Evolutionary conservation across 75 land plant genomes (phyloP).

Genomic region (Picea sitchensis): DNA sequence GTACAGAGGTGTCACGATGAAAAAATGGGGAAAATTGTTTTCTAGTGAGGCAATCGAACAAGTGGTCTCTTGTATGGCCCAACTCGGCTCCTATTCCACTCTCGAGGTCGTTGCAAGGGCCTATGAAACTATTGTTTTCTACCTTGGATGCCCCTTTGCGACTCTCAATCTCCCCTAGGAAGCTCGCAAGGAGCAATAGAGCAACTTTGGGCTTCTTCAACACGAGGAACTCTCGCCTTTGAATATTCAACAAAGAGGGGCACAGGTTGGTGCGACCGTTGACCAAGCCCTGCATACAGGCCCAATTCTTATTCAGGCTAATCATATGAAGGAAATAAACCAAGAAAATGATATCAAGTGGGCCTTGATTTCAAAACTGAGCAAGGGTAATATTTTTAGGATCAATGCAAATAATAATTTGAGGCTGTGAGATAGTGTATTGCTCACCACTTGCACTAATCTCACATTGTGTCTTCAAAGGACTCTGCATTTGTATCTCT

Average conservation of each 20-base stretch:
- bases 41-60: conserved; percentile 28
- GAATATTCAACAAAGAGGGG: background rate
- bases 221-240: background rate
- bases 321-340: too few species aligned
- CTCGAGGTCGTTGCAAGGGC: conserved; percentile 42
- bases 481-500: too few species aligned
- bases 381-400: too few species aligned
- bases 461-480: too few species aligned
- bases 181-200: background rate
- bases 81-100: conserved; percentile 25
- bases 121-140: conserved; percentile 39
- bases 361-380: too few species aligned
- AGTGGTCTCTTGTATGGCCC: conserved; percentile 18
- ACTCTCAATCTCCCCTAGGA: conserved; percentile 31
- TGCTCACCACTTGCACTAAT: too few species aligned
- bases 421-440: too few species aligned
- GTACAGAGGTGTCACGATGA: conserved; percentile 38
- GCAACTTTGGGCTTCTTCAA: background rate
- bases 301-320: too few species aligned
- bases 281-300: background rate
- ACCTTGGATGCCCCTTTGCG: conserved; percentile 31
- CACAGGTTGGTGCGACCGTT: background rate
- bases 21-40: conserved; percentile 37
- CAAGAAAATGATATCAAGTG: too few species aligned
- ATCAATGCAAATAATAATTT: too few species aligned